These are phyloP conservation scores for Penstemon eatonii DNA, from an alignment of 257 asterid species.

Conservation along the genomic window DNA sequence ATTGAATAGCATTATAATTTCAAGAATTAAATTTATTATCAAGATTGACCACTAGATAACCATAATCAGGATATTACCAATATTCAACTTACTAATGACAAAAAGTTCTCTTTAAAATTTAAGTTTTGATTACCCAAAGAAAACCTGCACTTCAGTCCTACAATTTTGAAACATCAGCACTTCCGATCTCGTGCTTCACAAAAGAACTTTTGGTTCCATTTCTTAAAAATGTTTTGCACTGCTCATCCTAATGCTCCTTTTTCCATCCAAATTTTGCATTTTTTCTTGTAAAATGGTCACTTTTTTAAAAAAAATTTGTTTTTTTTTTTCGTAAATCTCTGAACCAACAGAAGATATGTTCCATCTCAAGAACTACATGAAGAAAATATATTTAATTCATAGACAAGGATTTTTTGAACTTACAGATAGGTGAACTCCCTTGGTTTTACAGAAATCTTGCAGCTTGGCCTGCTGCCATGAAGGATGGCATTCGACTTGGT, in stretches of 20 bases:
- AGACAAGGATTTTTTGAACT: conserved; percentile 34
- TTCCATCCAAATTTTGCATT: too few species aligned
- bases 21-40: neutral
- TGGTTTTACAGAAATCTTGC: conserved; percentile 57
- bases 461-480: conserved; percentile 69
- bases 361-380: neutral
- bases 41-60: neutral
- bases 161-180: too few species aligned
- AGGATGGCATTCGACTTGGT: conserved; percentile 89
- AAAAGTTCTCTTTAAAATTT: neutral
- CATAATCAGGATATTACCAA: neutral
- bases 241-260: too few species aligned
- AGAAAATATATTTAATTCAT: neutral
- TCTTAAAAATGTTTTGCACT: too few species aligned
- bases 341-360: too few species aligned
- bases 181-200: too few species aligned
- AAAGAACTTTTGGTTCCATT: too few species aligned
- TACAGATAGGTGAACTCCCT: conserved; percentile 81
- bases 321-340: too few species aligned
- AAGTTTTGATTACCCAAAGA: too few species aligned
- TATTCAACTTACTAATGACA: neutral
- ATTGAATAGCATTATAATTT: neutral
- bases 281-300: too few species aligned
- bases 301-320: too few species aligned
- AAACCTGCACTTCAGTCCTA: too few species aligned